Conservation (phyloP, 2,329 filamentous ascomycete species). For the Cordyceps pruinosa region DNA sequence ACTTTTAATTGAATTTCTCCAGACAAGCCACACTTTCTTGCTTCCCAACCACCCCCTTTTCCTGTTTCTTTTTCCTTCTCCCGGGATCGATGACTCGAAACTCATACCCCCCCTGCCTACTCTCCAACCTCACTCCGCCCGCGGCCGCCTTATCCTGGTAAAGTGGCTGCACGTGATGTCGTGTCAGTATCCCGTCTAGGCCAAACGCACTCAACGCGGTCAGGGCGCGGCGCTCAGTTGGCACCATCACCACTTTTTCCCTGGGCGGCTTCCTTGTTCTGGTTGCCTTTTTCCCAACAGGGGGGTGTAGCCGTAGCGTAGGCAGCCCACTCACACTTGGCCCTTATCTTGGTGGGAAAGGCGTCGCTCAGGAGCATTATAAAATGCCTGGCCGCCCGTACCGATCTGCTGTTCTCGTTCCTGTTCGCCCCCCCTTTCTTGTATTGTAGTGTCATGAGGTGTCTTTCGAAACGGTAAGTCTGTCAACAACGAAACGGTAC, state of each 20-base stretch:
- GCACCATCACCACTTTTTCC: constrained; percentile 8
- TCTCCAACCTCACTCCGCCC: neutral
- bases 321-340: constrained; percentile 4
- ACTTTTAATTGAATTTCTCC: neutral
- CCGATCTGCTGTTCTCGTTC: neutral
- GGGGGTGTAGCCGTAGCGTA: neutral
- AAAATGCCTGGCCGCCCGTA: neutral
- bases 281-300: neutral
- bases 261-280: neutral
- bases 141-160: neutral
- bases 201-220: constrained; percentile 5
- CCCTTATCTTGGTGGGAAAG: neutral
- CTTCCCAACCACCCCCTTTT: constrained; percentile 1
- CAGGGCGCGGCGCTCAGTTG: neutral
- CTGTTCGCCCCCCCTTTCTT: neutral
- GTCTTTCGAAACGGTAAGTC: constrained; percentile 3
- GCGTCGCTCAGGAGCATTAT: neutral
- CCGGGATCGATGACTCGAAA: constrained; percentile 10
- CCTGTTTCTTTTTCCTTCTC: neutral
- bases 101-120: neutral
- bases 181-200: constrained; percentile 1
- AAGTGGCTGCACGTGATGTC: constrained; percentile 3
- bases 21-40: neutral
- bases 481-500: neutral
- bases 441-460: neutral